Base-by-base conservation (phyloP, 1,139 yeast genomes). In the Yamadazyma songkhlaensis region DNA sequence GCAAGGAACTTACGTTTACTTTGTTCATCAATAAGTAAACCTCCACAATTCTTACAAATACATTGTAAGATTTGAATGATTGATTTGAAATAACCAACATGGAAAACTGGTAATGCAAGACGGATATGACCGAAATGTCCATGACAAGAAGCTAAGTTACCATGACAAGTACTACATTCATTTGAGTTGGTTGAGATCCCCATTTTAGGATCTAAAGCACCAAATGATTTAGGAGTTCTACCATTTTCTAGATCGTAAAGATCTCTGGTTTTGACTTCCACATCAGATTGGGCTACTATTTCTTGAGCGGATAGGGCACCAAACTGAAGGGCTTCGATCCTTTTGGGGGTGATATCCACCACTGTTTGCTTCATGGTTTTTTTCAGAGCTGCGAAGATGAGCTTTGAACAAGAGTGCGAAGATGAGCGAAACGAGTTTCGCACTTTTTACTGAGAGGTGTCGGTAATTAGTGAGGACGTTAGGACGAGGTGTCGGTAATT, bases 81-180 rank as follows among this genome's bases (percentile, higher is more conserved):
- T 29, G 94, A 83, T 59, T 90, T 92, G 73, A 94, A 92, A 59
- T 89, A 94, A 5, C 99, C 99, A 32, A 92, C 95, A 57, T 94
- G 98, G 65, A 92, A 94, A 12, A 90, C 97, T 2, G 99, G 99
- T 35, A 94, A 69, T 0, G 97, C 96, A 38, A 94, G 72, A 49
- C 88, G 79, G 46, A 94, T 79, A 55, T 94, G 96, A 31, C 99
- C 99, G 59, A 94, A 94, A 64, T 94, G 99, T 38, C 99, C 99
- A 62, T 92, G 97, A 59, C 99, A 94, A 1, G 95, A 79, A 0
- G 96, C 96, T 51, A 94, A 67, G 50, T 82, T 82, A 7, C 97
- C 97, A 50, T 81, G 89, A 64, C 99, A 94, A 0, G 97, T 94
- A 11, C 78, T 60, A 69, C 98, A 94, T 55, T 85, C 95, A 17